Evolutionary conservation across 164 flowering plant species (phyloP).

Genomic region (Chimonanthus praecox): DNA sequence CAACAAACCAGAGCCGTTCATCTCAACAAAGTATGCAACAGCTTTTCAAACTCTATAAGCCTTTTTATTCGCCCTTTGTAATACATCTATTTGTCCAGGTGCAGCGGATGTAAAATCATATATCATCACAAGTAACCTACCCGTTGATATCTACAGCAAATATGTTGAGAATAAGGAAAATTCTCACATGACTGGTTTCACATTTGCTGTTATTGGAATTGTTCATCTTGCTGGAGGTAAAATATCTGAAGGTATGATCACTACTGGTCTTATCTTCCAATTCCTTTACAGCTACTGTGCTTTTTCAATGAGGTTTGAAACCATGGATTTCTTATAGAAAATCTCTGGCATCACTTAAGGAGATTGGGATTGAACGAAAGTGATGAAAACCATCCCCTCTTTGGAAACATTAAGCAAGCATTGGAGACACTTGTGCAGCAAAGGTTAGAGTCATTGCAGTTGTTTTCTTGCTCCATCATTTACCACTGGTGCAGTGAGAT

Average conservation of each 20-base stretch:
- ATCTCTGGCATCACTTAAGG: conserved; percentile 74
- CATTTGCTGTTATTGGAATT: conserved; percentile 62
- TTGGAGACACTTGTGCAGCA: conserved; percentile 78
- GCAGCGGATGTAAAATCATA: conserved; percentile 64
- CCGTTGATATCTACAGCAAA: conserved; percentile 55
- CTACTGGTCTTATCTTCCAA: background rate
- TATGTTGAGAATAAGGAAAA: conserved; percentile 59
- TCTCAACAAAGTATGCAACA: conserved; percentile 55
- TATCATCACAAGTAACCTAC: conserved; percentile 62
- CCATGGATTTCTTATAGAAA: conserved; percentile 33
- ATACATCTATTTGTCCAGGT: conserved; percentile 30
- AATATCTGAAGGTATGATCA: conserved; percentile 69
- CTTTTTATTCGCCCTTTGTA: background rate
- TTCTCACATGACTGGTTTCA: conserved; percentile 59
- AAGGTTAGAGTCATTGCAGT: conserved; percentile 39
- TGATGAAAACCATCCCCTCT: conserved; percentile 62
- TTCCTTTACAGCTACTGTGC: background rate
- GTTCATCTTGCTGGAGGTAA: conserved; percentile 82
- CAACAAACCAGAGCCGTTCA: conserved; percentile 37
- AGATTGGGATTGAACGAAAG: conserved; percentile 63
- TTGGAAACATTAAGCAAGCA: conserved; percentile 70
- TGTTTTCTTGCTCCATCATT: background rate
- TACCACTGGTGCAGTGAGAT: background rate
- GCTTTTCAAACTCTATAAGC: background rate
- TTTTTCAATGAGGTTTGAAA: background rate